These are phyloP conservation scores for Backusella tarrabulga DNA, from an alignment of 192 early-diverging fungal species.

Conservation along the genomic window DNA sequence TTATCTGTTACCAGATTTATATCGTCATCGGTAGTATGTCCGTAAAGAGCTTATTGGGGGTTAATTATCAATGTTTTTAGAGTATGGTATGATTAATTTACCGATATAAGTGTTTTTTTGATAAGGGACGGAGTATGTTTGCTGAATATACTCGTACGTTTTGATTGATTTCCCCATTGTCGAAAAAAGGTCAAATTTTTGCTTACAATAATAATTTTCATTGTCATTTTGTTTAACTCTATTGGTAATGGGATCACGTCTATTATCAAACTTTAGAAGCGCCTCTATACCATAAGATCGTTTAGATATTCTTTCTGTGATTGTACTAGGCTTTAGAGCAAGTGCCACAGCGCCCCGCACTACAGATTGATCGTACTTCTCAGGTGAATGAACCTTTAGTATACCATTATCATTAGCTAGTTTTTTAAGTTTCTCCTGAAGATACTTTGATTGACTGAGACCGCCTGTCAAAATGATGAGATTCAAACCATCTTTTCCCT, in stretches of 20 bases:
- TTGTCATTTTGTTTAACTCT: neutral
- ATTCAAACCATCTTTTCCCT: conserved; percentile 22
- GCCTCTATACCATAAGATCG: conserved; percentile 7
- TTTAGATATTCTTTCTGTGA: conserved; percentile 4
- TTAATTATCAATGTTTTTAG: neutral
- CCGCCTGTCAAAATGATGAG: conserved; percentile 52
- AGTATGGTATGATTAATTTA: neutral
- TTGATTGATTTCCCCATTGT: neutral
- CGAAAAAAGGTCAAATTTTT: neutral
- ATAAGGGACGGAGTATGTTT: neutral
- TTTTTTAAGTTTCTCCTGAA: conserved; percentile 39
- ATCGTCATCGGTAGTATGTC: neutral
- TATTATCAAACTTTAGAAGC: neutral
- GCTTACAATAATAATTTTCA: neutral
- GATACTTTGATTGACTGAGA: conserved; percentile 51
- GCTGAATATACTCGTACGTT: neutral
- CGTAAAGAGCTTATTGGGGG: neutral
- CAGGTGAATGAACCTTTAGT: conserved; percentile 34
- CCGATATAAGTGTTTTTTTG: conserved; percentile 9
- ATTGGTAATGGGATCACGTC: neutral
- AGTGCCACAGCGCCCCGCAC: conserved; percentile 50
- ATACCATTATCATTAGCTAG: conserved; percentile 29
- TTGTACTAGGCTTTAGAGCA: conserved; percentile 30
- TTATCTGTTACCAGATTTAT: neutral
- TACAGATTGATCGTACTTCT: conserved; percentile 43